Base-by-base conservation (phyloP, 106 monocot genomes). In the Iris macrosiphon region DNA sequence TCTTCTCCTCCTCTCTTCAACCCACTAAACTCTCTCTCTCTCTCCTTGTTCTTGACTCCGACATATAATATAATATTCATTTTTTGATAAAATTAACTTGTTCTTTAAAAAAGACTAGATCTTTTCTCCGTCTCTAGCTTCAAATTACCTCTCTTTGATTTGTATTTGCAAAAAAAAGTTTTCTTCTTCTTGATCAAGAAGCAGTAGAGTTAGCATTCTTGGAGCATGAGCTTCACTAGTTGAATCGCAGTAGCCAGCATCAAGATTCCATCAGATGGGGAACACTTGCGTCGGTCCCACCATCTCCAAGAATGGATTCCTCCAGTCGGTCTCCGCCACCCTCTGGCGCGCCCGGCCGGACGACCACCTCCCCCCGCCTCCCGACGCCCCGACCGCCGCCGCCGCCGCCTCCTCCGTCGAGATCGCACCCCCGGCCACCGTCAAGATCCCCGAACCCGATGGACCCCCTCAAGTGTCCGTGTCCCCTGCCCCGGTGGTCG, bases 221-320 rank as follows among this genome's bases (percentile, higher is more conserved):
- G n/a, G n/a, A n/a, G n/a, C n/a, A n/a, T n/a, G n/a, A n/a, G n/a
- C n/a, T n/a, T n/a, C n/a, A n/a, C n/a, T n/a, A n/a, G n/a, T n/a
- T n/a, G n/a, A n/a, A n/a, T n/a, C n/a, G n/a, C n/a, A n/a, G n/a
- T n/a, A n/a, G n/a, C n/a, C n/a, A n/a, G n/a, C n/a, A n/a, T n/a
- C n/a, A n/a, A n/a, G n/a, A n/a, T n/a, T n/a, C n/a, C n/a, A 52
- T 12, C 54, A 9, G 41, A 72, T 72, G 72, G 72, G 72, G 23
- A 72, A 73, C 49, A 45, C 65, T n/a, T 73, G 73, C 17, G 59
- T 53, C 19, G 73, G 73, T 16, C 73, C 65, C 0, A 65, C 4
- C 44, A 43, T 60, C 16, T 46, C 52, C 12, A 73, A 73, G 42
- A 59, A 66, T 53, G 59, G 65, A 16, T 64, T 73, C 65, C 66